Conservation (phyloP, 352 stramenopile genomes). For the Pythium periplocum region DNA sequence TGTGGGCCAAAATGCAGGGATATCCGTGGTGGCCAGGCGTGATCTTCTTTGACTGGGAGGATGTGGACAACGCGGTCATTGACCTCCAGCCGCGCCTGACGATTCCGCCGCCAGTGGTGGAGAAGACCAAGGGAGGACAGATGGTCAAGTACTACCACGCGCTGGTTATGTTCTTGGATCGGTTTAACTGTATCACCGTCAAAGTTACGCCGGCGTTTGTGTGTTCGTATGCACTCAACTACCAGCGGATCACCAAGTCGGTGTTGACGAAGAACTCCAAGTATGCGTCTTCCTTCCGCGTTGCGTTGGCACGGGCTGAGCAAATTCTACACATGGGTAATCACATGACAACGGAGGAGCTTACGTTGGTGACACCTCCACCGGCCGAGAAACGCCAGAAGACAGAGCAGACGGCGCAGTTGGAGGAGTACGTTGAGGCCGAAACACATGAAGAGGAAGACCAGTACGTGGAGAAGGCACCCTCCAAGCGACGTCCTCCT, state of each 20-base stretch:
- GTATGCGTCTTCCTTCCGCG: slow-evolving; percentile 6
- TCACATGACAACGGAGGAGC: slow-evolving; percentile 15
- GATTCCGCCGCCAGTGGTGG: slow-evolving; percentile 33
- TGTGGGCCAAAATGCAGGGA: slow-evolving; percentile 64
- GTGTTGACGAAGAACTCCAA: slow-evolving; percentile 22
- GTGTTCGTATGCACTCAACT: slow-evolving; percentile 50
- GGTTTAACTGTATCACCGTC: slow-evolving; percentile 22
- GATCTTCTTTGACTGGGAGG: slow-evolving; percentile 64
- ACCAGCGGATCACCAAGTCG: slow-evolving; percentile 24
- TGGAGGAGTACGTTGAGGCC: slow-evolving; percentile 3
- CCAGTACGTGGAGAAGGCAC: background rate
- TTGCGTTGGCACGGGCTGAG: slow-evolving; percentile 12
- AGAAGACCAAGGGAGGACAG: slow-evolving; percentile 8
- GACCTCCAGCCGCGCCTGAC: slow-evolving; percentile 30
- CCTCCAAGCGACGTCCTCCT: background rate
- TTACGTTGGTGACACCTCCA: slow-evolving; percentile 5
- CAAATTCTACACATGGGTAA: slow-evolving; percentile 17
- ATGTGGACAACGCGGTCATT: slow-evolving; percentile 33
- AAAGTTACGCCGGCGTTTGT: slow-evolving; percentile 23
- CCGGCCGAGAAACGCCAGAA: background rate
- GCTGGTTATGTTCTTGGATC: slow-evolving; percentile 23
- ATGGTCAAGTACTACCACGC: slow-evolving; percentile 19
- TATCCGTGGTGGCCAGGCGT: slow-evolving; percentile 81
- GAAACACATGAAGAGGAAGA: background rate
- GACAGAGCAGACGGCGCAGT: background rate